Evolutionary conservation across 352 stramenopile genomes (phyloP).

Genomic region (Plasmopara halstedii): DNA sequence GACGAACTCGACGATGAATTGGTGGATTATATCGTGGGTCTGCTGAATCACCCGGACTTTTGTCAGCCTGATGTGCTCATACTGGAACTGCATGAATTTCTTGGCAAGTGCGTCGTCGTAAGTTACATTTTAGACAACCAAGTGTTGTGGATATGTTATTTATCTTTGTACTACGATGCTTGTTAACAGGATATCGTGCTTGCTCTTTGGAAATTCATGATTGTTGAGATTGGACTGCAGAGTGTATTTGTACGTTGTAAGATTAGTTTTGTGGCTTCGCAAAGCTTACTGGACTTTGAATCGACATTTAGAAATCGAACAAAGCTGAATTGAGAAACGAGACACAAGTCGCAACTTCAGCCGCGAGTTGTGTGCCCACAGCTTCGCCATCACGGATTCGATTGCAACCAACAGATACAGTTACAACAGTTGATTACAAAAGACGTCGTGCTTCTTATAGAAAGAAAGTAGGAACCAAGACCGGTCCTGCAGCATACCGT

Average conservation of each 20-base stretch:
- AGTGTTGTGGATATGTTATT: neutral
- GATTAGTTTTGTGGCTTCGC: no score
- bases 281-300: conserved; percentile 7
- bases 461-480: conserved; percentile 35
- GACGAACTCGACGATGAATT: conserved; percentile 48
- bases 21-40: conserved; percentile 50
- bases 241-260: conserved; percentile 35
- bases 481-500: conserved; percentile 31
- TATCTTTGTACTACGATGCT: neutral
- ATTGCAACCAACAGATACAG: neutral
- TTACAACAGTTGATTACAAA: conserved; percentile 27
- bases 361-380: neutral
- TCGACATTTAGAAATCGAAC: no score
- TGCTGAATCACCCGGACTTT: conserved; percentile 67
- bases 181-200: conserved; percentile 48
- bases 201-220: conserved; percentile 65
- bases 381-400: neutral
- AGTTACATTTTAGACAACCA: conserved; percentile 3
- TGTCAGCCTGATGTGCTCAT: conserved; percentile 56
- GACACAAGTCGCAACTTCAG: conserved; percentile 2
- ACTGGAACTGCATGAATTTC: conserved; percentile 64
- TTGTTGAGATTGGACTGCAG: conserved; percentile 50
- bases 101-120: conserved; percentile 32
- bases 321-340: no score
- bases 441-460: conserved; percentile 52